phyloP scores from a whole-genome alignment of 768 basidiomycete species.

The Leccinum subgranulosum region DNA sequence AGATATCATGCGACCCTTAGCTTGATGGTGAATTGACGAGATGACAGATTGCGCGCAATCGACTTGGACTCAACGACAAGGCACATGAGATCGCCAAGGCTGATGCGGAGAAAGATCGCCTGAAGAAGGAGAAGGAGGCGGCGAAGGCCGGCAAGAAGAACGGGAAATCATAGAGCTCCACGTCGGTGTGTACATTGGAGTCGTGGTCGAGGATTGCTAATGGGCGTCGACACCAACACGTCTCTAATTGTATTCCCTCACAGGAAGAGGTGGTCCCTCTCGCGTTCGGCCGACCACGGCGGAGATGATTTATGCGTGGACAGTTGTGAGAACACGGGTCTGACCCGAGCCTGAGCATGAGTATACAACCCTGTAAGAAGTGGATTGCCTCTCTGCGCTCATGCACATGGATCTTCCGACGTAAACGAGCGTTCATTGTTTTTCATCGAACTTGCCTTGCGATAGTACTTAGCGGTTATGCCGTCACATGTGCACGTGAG shows the following conservation, averaged over 20 bases:
- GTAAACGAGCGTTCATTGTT: neutral
- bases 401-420: neutral
- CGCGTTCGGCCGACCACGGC: neutral
- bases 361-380: slow-evolving; percentile 1
- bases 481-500: slow-evolving; percentile 19
- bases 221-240: neutral
- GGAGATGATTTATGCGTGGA: slow-evolving; percentile 16
- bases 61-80: slow-evolving; percentile 83
- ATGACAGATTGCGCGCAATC: slow-evolving; percentile 83
- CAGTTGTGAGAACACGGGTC: slow-evolving; percentile 4
- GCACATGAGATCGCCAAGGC: slow-evolving; percentile 79
- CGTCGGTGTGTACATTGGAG: neutral
- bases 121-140: slow-evolving; percentile 60
- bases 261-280: neutral
- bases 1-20: slow-evolving; percentile 7
- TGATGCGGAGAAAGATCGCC: slow-evolving; percentile 52
- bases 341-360: slow-evolving; percentile 3
- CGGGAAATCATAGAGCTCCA: slow-evolving; percentile 22
- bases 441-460: neutral
- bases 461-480: neutral
- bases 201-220: neutral
- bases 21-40: neutral
- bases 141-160: slow-evolving; percentile 38
- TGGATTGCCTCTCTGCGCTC: neutral
- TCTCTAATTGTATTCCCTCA: slow-evolving; percentile 1